Evolutionary conservation across 1,284 basidiomycete genomes (phyloP), one percentile per base, ranked within the genome.

Genomic region (Melanopsichium pennsylvanicum): DNA sequence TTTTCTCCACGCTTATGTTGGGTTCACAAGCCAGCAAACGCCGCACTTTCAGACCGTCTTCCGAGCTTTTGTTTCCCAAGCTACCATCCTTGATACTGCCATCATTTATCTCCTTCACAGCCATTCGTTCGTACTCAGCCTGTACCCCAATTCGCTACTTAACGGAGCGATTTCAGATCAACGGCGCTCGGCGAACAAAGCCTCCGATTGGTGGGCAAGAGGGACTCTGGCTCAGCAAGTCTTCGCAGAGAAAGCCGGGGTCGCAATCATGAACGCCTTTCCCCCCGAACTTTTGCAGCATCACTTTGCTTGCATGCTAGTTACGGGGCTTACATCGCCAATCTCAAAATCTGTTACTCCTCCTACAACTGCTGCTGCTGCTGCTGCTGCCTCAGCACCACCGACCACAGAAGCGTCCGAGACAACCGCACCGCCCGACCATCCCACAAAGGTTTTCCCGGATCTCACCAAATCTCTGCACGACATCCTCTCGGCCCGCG

Each of bases 291-390:
- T 78, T 31, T 60, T 76, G 29, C 36, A 70, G 40, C 76, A 78
- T 49, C 73, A 76, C 58, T 75, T 71, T 70, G 64, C 76, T 34
- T 71, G 64, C 32, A 74, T 78, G 70, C 64, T 73, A 16, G 74
- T 78, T 7, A 49, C 75, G 8, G 76, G 76, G 1, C 64, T 78
- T 18, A 57, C 58, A n/a, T 32, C 61, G 1, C 70, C 70, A 0
- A 10, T 51, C n/a, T 45, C 56, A 29, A 13, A 45, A 19, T 23
- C 52, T 1, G 16, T n/a, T n/a, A n/a, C n/a, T n/a, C n/a, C 38
- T 6, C 19, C 62, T 7, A 6, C 46, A 3, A 22, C 44, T n/a
- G 19, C 52, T 9, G 26, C 63, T 11, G 25, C 57, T 7, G 22
- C 57, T 4, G 42, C 52, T 3, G 40, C 42, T n/a, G 6, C 31